Base-by-base conservation (phyloP, 169 alveolate species). In the Prorocentrum cordatum region DNA sequence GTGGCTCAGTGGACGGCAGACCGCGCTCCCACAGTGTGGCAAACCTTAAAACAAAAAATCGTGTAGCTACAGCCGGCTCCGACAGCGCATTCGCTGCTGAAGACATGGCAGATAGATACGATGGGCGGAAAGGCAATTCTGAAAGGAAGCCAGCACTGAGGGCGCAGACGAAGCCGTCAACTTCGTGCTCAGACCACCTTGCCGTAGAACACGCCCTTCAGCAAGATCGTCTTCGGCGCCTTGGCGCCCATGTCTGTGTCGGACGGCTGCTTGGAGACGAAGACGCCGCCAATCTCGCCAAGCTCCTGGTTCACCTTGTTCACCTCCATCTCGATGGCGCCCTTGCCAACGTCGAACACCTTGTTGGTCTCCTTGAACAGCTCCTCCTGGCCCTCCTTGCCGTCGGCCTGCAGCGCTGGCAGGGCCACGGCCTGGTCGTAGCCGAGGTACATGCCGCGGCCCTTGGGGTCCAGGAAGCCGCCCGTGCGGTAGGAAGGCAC, bases 221-320 rank as follows among this genome's bases (percentile, higher is more conserved):
- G 54, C 54, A 12, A 9, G 16, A 50, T 5, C 64, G 82, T 39
- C 71, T 29, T 61, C 12, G 71, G 71, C n/a, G 71, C 71, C 27
- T 72, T 72, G 83, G 83, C 83, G 47, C 83, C 83, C 83, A 72
- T 72, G 67, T 72, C 83, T 27, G 83, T 72, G 67, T 72, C 83
- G 33, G 67, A 42, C 50, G 83, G 83, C 68, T 45, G 67, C 68
- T 72, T 72, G 68, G 83, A 45, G 33, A 72, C 83, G 32, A 72
- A 72, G 68, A 72, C 83, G 50, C 83, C 83, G 31, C 83, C 83
- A n/a, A 71, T 71, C 66, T 71, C 83, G 66, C 67, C 67, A 18
- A 72, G 33, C 45, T 47, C 68, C 67, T 72, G 68, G 73, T 64
- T 64, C 50, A 24, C 35, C 83, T 45, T 32, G 83, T 45, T 42